phyloP scores from a whole-genome alignment of 768 basidiomycete species.

The Kwoniella mangroviensis region DNA sequence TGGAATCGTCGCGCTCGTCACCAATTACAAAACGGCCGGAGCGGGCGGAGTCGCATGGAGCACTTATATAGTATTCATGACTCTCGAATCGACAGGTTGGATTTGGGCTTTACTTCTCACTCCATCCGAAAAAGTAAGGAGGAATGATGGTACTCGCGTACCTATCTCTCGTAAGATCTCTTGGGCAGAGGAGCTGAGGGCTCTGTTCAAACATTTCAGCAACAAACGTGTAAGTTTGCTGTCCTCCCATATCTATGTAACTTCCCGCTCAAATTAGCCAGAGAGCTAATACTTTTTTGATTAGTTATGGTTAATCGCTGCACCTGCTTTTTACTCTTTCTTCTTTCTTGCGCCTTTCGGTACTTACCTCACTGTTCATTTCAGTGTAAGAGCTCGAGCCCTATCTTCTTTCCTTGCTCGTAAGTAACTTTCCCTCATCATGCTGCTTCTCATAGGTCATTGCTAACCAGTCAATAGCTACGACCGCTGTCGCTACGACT shows the following conservation, averaged over 20 bases:
- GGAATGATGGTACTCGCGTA: slow-evolving; percentile 26
- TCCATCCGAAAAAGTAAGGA: slow-evolving; percentile 20
- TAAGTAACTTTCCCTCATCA: slow-evolving; percentile 11
- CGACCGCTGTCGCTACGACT: slow-evolving; percentile 29
- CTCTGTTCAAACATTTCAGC: slow-evolving; percentile 19
- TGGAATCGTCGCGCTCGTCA: slow-evolving; percentile 24
- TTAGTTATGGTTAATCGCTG: slow-evolving; percentile 22
- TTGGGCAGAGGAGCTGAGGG: slow-evolving; percentile 26
- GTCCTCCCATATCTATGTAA: too few relatives aligned
- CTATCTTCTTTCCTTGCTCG: slow-evolving; percentile 43
- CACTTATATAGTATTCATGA: slow-evolving; percentile 36
- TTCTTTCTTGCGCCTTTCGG: slow-evolving; percentile 31
- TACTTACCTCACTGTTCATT: slow-evolving; percentile 35
- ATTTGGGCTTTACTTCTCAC: slow-evolving; percentile 26
- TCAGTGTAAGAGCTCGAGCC: slow-evolving; percentile 31
- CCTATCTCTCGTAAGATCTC: slow-evolving; percentile 12
- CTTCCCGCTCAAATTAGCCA: too few relatives aligned
- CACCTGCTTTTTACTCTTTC: slow-evolving; percentile 39
- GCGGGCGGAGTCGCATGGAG: slow-evolving; percentile 27
- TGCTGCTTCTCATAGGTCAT: too few relatives aligned
- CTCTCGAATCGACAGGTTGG: slow-evolving; percentile 23
- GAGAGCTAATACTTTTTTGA: too few relatives aligned
- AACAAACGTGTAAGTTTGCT: slow-evolving; percentile 20
- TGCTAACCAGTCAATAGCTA: slow-evolving; percentile 8
- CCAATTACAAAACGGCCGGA: slow-evolving; percentile 13